Conservation (phyloP, 305 asterid genomes). For the Plantago coronopus region DNA sequence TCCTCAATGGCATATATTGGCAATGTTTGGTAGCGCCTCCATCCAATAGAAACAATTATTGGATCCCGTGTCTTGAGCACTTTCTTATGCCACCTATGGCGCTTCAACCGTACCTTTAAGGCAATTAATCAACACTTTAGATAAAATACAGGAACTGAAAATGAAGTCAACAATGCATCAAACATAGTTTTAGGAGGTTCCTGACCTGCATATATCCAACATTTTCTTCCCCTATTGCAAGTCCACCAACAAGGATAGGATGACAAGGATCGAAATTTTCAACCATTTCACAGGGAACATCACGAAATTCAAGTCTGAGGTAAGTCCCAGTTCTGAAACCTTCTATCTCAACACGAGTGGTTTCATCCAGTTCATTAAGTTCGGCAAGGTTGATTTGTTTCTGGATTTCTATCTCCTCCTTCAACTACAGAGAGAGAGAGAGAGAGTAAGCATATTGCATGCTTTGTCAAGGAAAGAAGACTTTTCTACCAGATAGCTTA, state of each 20-base stretch:
- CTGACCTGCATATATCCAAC: constrained; percentile 97
- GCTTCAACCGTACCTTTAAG: constrained; percentile 73
- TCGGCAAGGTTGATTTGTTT: constrained; percentile 80
- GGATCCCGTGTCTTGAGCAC: constrained; percentile 97
- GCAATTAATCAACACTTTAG: constrained; percentile 6
- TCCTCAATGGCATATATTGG: constrained; percentile 97
- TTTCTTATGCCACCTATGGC: constrained; percentile 98
- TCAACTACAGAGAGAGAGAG: constrained; percentile 46
- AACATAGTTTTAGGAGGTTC: constrained; percentile 7
- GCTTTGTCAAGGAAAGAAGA: constrained; percentile 17
- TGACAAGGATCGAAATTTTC: constrained; percentile 91
- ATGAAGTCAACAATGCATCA: constrained; percentile 5
- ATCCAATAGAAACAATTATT: constrained; percentile 89
- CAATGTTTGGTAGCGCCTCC: constrained; percentile 95
- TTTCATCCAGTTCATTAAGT: constrained; percentile 87
- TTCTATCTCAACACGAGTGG: constrained; percentile 73
- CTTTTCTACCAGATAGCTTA: constrained; percentile 31
- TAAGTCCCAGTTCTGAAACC: constrained; percentile 91
- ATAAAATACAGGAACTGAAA: constrained; percentile 6
- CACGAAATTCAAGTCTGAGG: constrained; percentile 80
- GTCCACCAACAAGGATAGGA: constrained; percentile 92
- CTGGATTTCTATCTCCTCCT: constrained; percentile 82
- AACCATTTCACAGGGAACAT: constrained; percentile 91
- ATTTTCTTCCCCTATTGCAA: constrained; percentile 84
- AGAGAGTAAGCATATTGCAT: constrained; percentile 14